Base-by-base conservation (phyloP, 495 filamentous ascomycete genomes). In the Staphylotrichum tortipilum region DNA sequence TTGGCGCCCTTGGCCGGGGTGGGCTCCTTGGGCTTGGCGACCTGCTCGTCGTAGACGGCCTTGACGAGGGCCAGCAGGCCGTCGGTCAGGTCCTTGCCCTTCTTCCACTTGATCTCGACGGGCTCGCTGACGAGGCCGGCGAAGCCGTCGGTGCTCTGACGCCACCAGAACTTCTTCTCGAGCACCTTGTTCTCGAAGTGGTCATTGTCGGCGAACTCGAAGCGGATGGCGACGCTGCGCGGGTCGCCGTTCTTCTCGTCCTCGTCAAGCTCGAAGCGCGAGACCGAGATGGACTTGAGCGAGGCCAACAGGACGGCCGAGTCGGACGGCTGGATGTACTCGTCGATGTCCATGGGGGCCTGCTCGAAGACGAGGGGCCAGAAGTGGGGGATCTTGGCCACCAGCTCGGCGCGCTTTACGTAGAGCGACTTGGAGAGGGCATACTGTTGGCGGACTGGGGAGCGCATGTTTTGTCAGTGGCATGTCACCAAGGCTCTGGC, bases 91-190 rank as follows among this genome's bases (percentile, higher is more conserved):
- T 97, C 91, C 67, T 82, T 82, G 44, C 78, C 84, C 54, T 81
- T 70, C 78, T 88, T 94, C 91, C 91, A 97, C 58, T 82, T 72
- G 62, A 97, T 87, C 48, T 79, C 74, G 31, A 95, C 86, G 6
- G 91, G 91, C 64, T 91, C 87, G 31, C 80, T 85, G 37, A 92
- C 86, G 17, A 92, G 73, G 28, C 86, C 87, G 17, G 75, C 67
- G 74, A 78, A 85, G 26, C 79, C 81, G 57, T 80, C 78, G 58
- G 76, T 77, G 33, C 70, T 68, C 63, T 75, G 75, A 54, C 88
- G 82, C 71, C 79, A 85, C 80, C 83, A 89, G 67, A 95, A 91
- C 58, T 83, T 84, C 82, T 97, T 97, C 66, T 87, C 85, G 35
- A 97, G 68, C 48, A 82, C 77, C 33, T 65, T 63, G 65, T 95